phyloP scores from a whole-genome alignment of 345 rosid species.

The Diplotaxis tenuifolia region DNA sequence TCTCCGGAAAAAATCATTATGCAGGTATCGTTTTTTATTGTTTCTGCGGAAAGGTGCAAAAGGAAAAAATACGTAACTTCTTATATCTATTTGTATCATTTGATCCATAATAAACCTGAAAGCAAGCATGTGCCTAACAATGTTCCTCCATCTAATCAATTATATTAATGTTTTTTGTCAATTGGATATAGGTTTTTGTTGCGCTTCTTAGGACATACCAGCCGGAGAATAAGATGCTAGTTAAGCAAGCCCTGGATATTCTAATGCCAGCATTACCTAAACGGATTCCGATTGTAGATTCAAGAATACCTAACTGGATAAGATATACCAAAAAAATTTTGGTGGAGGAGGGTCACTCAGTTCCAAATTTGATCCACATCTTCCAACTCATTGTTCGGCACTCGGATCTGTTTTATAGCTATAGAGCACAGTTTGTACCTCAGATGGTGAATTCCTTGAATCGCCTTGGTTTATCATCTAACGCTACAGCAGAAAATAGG shows the following conservation, averaged over 20 bases:
- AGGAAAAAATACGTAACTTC: constrained; percentile 10
- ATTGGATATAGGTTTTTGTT: constrained; percentile 82
- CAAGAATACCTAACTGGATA: constrained; percentile 98
- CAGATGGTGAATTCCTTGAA: constrained; percentile 99
- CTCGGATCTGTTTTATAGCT: constrained; percentile 88
- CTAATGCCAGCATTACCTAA: constrained; percentile 95
- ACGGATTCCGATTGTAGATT: constrained; percentile 88
- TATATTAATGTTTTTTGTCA: neutral
- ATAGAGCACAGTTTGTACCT: constrained; percentile 97
- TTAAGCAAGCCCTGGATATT: constrained; percentile 97
- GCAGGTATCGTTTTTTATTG: constrained; percentile 58
- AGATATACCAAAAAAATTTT: constrained; percentile 90
- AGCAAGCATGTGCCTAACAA: neutral
- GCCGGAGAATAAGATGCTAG: constrained; percentile 91
- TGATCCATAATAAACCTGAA: constrained; percentile 1
- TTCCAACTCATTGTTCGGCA: constrained; percentile 97
- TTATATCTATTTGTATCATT: neutral
- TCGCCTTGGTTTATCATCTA: constrained; percentile 92
- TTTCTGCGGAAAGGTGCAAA: constrained; percentile 5
- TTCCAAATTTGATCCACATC: constrained; percentile 93
- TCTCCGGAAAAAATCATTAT: constrained; percentile 97
- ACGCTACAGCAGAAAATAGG: constrained; percentile 87
- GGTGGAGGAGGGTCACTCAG: constrained; percentile 97
- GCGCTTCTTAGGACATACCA: constrained; percentile 98
- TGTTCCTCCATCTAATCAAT: neutral